These are phyloP conservation scores for Psilocybe azurescens DNA, from an alignment of 768 basidiomycete species.

Conservation along the genomic window DNA sequence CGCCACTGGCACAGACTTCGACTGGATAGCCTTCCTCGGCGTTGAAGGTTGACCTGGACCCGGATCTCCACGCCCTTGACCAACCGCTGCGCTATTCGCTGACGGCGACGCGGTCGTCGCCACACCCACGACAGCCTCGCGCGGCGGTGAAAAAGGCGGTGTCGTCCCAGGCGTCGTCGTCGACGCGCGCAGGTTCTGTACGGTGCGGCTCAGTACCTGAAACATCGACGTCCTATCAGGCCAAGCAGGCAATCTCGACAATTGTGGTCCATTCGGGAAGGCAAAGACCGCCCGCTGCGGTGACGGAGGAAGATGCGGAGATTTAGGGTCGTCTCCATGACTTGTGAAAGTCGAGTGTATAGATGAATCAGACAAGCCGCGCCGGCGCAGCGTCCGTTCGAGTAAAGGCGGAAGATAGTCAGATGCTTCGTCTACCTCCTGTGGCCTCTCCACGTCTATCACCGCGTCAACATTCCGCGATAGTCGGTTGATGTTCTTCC, in stretches of 20 bases:
- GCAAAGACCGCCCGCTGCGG: constrained; percentile 13
- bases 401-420: constrained; percentile 58
- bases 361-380: constrained; percentile 91
- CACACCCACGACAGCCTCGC: neutral
- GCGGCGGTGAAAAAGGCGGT: constrained; percentile 13
- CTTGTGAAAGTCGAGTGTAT: constrained; percentile 84
- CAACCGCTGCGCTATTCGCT: neutral
- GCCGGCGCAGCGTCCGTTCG: constrained; percentile 70
- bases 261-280: neutral
- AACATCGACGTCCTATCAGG: constrained; percentile 54
- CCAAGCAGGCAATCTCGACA: constrained; percentile 33
- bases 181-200: constrained; percentile 50
- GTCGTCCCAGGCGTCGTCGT: constrained; percentile 15
- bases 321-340: constrained; percentile 45
- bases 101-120: constrained; percentile 4
- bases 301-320: constrained; percentile 21
- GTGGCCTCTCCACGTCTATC: constrained; percentile 56
- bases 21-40: constrained; percentile 10
- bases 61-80: neutral
- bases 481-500: constrained; percentile 36
- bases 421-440: constrained; percentile 38
- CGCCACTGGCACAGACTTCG: neutral
- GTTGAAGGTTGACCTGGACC: constrained; percentile 6
- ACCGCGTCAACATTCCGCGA: constrained; percentile 82
- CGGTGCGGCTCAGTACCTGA: constrained; percentile 56